These are phyloP conservation scores for Saturnispora mendoncae DNA, from an alignment of 805 yeast genomes.

Conservation along the genomic window DNA sequence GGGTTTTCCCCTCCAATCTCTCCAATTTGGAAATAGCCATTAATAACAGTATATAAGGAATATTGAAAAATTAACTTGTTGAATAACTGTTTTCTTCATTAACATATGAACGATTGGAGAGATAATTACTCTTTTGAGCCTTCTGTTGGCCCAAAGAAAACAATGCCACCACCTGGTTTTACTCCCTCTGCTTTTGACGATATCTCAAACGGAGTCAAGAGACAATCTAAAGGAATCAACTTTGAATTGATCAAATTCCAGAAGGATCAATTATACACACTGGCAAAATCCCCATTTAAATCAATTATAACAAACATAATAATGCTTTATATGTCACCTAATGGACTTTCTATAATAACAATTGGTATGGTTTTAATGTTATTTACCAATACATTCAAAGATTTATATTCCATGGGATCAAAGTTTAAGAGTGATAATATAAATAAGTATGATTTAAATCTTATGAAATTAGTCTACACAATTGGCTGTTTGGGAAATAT, in stretches of 20 bases:
- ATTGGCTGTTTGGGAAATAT: constrained; percentile 44
- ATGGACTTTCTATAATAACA: constrained; percentile 80
- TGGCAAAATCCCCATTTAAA: constrained; percentile 77
- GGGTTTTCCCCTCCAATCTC: constrained; percentile 24
- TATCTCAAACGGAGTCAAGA: background rate
- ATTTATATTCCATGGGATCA: constrained; percentile 48
- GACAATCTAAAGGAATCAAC: constrained; percentile 22
- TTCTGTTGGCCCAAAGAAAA: background rate
- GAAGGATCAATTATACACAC: constrained; percentile 74
- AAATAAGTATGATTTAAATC: constrained; percentile 17
- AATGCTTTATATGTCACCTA: constrained; percentile 92
- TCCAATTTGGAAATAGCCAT: constrained; percentile 6
- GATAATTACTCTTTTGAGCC: background rate
- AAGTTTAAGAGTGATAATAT: constrained; percentile 36
- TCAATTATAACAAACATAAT: constrained; percentile 78
- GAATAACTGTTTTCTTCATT: background rate
- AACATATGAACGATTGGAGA: constrained; percentile 1
- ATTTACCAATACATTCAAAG: constrained; percentile 67
- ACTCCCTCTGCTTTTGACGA: constrained; percentile 2
- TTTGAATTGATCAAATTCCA: constrained; percentile 30
- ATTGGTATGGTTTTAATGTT: constrained; percentile 84
- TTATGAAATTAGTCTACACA: constrained; percentile 24
- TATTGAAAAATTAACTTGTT: background rate
- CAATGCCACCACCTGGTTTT: background rate
- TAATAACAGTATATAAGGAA: background rate